A percentile compares a stretch with the other conserved stretches of the same genome.
phyloP scores from a whole-genome alignment of 2,329 filamentous ascomycete genomes.

The Raffaelea arxii region DNA sequence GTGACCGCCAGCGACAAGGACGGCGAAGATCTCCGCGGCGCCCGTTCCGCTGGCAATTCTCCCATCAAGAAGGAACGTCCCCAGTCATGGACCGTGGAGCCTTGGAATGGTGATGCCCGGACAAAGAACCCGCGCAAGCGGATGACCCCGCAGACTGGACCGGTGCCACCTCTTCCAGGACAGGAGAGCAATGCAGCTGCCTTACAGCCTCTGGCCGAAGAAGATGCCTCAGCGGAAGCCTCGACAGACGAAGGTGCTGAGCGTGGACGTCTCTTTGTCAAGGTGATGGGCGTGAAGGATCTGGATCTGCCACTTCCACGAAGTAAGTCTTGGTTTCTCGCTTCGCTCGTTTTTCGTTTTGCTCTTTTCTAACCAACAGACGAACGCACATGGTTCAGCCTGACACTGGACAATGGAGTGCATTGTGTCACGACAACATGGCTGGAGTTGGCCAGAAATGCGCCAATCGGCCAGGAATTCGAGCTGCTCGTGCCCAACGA shows the following conservation, averaged over 20 bases:
- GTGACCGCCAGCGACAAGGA: constrained; percentile 82
- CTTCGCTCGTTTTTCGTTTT: not conserved
- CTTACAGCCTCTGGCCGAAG: constrained; percentile 59
- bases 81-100: constrained; percentile 92
- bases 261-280: constrained; percentile 86
- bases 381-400: constrained; percentile 86
- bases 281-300: constrained; percentile 97
- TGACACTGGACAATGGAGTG: constrained; percentile 95
- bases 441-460: constrained; percentile 83
- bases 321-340: constrained; percentile 48
- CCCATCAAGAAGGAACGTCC: constrained; percentile 69
- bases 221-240: constrained; percentile 48
- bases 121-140: constrained; percentile 55
- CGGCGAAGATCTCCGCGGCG: constrained; percentile 41
- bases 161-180: constrained; percentile 75
- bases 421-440: constrained; percentile 96
- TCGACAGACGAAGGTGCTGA: constrained; percentile 70
- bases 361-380: constrained; percentile 35
- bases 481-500: constrained; percentile 95
- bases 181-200: constrained; percentile 70
- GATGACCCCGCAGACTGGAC: constrained; percentile 39
- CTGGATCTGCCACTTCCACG: constrained; percentile 83
- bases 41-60: constrained; percentile 56
- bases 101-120: constrained; percentile 79
- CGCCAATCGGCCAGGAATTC: constrained; percentile 95